Conservation (phyloP, 2,329 filamentous ascomycete species). For the Botrytis paeoniae region DNA sequence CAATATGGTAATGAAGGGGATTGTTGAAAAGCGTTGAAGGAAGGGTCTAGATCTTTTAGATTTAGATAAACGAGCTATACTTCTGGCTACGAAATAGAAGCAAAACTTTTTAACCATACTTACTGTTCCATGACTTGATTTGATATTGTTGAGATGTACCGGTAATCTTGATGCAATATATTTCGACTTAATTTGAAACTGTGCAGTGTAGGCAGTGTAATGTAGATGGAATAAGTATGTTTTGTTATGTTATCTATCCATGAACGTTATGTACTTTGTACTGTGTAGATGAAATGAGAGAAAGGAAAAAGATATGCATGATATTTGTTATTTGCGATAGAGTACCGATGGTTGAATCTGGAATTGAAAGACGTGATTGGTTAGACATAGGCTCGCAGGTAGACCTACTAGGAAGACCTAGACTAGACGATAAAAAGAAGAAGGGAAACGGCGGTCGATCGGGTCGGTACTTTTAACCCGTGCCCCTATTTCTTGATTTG, state of each 20-base stretch:
- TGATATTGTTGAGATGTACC: background rate
- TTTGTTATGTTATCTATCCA: background rate
- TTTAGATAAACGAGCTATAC: background rate
- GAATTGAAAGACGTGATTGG: background rate
- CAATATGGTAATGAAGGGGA: conserved; percentile 9
- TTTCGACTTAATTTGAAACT: background rate
- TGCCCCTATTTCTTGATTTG: background rate
- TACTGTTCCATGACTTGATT: background rate
- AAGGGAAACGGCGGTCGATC: background rate
- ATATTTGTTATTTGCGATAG: background rate
- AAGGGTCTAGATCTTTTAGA: background rate
- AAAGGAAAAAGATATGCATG: background rate
- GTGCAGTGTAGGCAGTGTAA: background rate
- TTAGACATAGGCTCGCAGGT: background rate
- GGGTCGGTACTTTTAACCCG: background rate
- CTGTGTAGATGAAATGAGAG: background rate
- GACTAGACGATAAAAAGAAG: background rate
- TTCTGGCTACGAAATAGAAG: conserved; percentile 16
- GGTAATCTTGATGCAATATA: background rate
- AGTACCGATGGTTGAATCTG: background rate
- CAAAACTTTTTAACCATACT: background rate
- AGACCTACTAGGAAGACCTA: background rate
- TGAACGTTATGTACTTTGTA: background rate
- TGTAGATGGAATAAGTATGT: background rate
- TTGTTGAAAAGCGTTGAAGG: background rate